Conservation (phyloP, 208 protist species). For the Crithidia brevicula region DNA sequence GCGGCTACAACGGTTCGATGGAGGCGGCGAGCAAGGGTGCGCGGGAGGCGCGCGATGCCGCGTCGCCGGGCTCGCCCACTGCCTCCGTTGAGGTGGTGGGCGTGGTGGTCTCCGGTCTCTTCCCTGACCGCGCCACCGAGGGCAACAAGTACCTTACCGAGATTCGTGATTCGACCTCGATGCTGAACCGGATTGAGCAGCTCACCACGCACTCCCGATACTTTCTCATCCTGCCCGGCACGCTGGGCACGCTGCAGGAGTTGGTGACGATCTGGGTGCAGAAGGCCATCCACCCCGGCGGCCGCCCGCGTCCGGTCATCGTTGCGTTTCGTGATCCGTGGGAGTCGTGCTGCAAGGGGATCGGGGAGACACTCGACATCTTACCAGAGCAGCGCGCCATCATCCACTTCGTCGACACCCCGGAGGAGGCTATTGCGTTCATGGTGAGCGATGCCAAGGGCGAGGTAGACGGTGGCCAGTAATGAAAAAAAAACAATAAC, state of each 20-base stretch:
- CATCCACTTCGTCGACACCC: constrained; percentile 66
- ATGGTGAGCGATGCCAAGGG: constrained; percentile 45
- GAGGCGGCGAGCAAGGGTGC: constrained; percentile 76
- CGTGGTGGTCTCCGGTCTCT: constrained; percentile 52
- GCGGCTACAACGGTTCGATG: constrained; percentile 82
- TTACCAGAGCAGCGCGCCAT: constrained; percentile 30
- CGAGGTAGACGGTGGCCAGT: constrained; percentile 7
- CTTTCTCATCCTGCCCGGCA: constrained; percentile 70
- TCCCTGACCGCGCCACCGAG: constrained; percentile 50
- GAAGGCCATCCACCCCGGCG: constrained; percentile 39
- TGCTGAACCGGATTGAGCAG: constrained; percentile 69
- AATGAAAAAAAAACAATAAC: neutral
- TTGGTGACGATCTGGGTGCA: constrained; percentile 67
- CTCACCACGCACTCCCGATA: constrained; percentile 64
- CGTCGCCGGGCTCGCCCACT: neutral
- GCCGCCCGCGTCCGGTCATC: constrained; percentile 45
- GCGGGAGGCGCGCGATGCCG: constrained; percentile 36
- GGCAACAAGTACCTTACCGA: constrained; percentile 71
- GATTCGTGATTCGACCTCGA: constrained; percentile 39
- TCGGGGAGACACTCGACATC: constrained; percentile 43
- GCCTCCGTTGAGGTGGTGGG: constrained; percentile 54
- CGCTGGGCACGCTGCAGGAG: constrained; percentile 71
- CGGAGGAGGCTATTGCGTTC: constrained; percentile 55
- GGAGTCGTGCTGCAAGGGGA: constrained; percentile 52
- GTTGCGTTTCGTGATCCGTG: constrained; percentile 74